phyloP scores from a whole-genome alignment of 2,329 filamentous ascomycete genomes.

The Rhynchosporium agropyri region DNA sequence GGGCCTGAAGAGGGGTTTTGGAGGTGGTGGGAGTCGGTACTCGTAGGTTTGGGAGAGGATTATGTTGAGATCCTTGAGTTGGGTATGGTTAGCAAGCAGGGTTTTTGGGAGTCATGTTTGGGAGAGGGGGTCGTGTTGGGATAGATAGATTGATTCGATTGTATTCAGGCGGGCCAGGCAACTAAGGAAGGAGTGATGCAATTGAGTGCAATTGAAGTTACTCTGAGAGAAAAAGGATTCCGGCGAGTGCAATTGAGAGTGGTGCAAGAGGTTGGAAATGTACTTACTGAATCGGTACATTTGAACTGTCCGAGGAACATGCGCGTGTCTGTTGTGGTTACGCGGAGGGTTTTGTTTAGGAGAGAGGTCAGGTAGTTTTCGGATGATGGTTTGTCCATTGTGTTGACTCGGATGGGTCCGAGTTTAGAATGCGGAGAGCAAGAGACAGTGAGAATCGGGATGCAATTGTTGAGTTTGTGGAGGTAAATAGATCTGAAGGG shows the following conservation, averaged over 20 bases:
- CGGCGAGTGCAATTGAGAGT: no score
- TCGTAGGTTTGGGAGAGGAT: conserved; percentile 86
- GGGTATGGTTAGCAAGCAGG: no score
- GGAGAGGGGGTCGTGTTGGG: background rate
- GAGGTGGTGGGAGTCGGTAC: conserved; percentile 73
- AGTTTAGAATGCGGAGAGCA: background rate
- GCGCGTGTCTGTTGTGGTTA: conserved; percentile 80
- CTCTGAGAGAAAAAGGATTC: no score
- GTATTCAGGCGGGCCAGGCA: no score
- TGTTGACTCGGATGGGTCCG: conserved; percentile 1
- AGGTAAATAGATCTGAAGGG: background rate
- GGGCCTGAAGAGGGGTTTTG: conserved; percentile 28
- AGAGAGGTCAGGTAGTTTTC: conserved; percentile 63
- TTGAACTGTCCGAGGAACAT: conserved; percentile 91
- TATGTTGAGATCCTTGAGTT: conserved; percentile 76
- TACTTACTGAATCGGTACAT: conserved; percentile 84
- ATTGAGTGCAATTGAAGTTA: no score
- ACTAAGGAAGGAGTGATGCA: no score
- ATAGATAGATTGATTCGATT: no score
- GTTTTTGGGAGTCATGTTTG: conserved; percentile 13
- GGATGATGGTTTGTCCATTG: conserved; percentile 51
- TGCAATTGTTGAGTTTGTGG: background rate
- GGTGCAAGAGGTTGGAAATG: background rate
- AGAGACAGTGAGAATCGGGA: conserved; percentile 1
- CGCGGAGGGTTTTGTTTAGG: conserved; percentile 75